Conservation (phyloP, 768 basidiomycete genomes). For the Phlebiopsis gigantea region DNA sequence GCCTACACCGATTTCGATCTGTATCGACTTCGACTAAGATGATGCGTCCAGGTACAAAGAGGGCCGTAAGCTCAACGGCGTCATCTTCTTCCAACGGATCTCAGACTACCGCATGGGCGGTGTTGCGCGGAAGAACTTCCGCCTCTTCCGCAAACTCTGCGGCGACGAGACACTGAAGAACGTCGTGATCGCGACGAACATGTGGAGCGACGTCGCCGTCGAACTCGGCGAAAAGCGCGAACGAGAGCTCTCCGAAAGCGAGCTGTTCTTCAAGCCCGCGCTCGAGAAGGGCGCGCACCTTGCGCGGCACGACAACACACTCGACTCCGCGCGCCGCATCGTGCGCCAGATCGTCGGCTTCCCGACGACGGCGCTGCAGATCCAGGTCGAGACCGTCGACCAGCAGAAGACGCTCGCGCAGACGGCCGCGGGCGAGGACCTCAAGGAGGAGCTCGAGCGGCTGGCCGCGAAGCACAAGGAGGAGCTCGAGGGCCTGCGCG, state of each 20-base stretch:
- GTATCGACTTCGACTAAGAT: background rate
- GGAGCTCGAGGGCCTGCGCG: slow-evolving; percentile 6
- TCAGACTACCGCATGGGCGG: slow-evolving; percentile 19
- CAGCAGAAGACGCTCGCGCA: slow-evolving; percentile 11
- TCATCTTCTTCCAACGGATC: slow-evolving; percentile 22
- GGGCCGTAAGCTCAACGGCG: slow-evolving; percentile 16
- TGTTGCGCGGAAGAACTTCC: slow-evolving; percentile 35
- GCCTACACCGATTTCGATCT: background rate
- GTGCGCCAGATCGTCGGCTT: slow-evolving; percentile 34
- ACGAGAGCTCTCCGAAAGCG: slow-evolving; percentile 34
- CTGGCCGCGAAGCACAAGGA: slow-evolving; percentile 2
- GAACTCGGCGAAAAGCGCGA: slow-evolving; percentile 40
- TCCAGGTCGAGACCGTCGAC: slow-evolving; percentile 18
- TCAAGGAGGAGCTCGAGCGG: slow-evolving; percentile 8
- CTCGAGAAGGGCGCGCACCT: slow-evolving; percentile 44
- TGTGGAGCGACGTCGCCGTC: slow-evolving; percentile 43
- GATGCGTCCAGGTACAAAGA: slow-evolving; percentile 14
- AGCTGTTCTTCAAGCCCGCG: slow-evolving; percentile 47
- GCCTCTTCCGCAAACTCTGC: slow-evolving; percentile 48
- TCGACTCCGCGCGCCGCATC: slow-evolving; percentile 36
- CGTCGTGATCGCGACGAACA: slow-evolving; percentile 49
- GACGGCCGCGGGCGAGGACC: slow-evolving; percentile 17
- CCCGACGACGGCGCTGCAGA: slow-evolving; percentile 9
- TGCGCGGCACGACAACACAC: slow-evolving; percentile 36
- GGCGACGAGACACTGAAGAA: slow-evolving; percentile 44